A percentile compares a stretch with the other conserved stretches of the same genome.
phyloP scores from a whole-genome alignment of 495 filamentous ascomycete genomes.

The Elaphomyces granulatus region DNA sequence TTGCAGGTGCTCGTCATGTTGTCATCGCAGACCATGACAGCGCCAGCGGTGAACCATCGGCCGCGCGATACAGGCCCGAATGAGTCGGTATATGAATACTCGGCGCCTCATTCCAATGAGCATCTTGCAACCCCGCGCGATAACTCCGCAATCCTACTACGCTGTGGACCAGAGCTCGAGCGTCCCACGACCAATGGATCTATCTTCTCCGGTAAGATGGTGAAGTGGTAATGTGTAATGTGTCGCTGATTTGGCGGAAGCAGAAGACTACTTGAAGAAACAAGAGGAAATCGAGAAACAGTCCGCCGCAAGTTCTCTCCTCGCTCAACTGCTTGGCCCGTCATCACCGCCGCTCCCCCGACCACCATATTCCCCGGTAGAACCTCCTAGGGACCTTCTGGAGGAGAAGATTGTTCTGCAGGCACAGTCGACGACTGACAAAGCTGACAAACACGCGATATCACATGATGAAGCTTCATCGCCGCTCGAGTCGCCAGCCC shows the following conservation, averaged over 20 bases:
- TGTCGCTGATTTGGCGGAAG: too few relatives aligned
- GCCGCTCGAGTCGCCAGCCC: background rate
- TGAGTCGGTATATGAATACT: conserved; percentile 30
- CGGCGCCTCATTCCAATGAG: conserved; percentile 20
- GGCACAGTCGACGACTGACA: background rate
- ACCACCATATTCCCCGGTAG: background rate
- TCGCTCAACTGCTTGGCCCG: conserved; percentile 31
- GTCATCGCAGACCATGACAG: conserved; percentile 43
- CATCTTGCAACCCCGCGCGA: conserved; percentile 24
- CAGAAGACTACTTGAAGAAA: background rate
- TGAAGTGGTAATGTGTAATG: conserved; percentile 8
- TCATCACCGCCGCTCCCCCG: background rate
- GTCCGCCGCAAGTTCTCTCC: conserved; percentile 30
- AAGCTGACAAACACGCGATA: background rate
- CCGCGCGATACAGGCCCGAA: conserved; percentile 33
- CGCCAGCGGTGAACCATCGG: conserved; percentile 38
- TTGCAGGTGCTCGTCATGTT: conserved; percentile 29
- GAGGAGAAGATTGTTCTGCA: background rate
- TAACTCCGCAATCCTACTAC: conserved; percentile 35
- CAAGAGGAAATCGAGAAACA: conserved; percentile 13
- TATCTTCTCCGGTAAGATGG: conserved; percentile 16
- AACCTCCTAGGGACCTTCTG: background rate
- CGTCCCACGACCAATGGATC: conserved; percentile 17
- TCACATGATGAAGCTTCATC: background rate
- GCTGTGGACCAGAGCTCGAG: conserved; percentile 23